Base-by-base conservation (phyloP, 805 yeast genomes). In the Candida adriatica region DNA sequence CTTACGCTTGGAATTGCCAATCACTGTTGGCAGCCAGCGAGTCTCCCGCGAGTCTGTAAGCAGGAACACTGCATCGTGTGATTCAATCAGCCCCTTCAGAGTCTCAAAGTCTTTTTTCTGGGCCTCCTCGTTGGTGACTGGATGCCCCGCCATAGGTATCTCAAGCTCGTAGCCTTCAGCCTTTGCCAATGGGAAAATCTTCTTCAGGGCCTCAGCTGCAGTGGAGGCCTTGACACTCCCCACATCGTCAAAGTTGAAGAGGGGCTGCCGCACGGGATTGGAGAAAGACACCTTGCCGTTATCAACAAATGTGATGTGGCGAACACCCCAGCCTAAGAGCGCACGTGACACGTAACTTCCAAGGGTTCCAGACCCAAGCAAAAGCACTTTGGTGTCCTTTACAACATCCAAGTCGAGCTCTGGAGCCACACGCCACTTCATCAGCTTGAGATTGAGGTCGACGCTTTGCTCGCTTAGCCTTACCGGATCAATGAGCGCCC, bases 371-470 rank as follows among this genome's bases (percentile, higher is more conserved):
- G 97, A 83, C 0, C 99, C 99, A n/a, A 92, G 66, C 11, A 92
- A 60, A 26, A 92, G 57, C 23, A 88, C 80, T 42, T 69, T 79
- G 8, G 79, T 70, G 13, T 56, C 37, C 41, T 73, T 70, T 15
- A 92, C 62, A 3, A 59, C 50, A 6, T 83, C 88, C 28, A 92
- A 62, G 48, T 92, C 72, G 4, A 92, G 52, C 7, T 75, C 68
- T 0, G 98, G 97, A 0, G 84, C 86, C 13, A 92, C 73, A 43
- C 98, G 68, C 99, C 99, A 92, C 51, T 87, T 86, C 98, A 92
- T 92, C 27, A 92, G 62, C 58, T 85, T 84, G 37, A 92, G 62
- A 51, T 92, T 92, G 35, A 92, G 66, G 53, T 88, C 96, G 6
- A 87, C 88, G 0, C 96, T 90, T 56, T 94, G 97, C 38, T 80